Evolutionary conservation across 371 early-diverging fungal species (phyloP), one percentile per base, ranked within the genome.

Genomic region (Cokeromyces recurvatus): DNA sequence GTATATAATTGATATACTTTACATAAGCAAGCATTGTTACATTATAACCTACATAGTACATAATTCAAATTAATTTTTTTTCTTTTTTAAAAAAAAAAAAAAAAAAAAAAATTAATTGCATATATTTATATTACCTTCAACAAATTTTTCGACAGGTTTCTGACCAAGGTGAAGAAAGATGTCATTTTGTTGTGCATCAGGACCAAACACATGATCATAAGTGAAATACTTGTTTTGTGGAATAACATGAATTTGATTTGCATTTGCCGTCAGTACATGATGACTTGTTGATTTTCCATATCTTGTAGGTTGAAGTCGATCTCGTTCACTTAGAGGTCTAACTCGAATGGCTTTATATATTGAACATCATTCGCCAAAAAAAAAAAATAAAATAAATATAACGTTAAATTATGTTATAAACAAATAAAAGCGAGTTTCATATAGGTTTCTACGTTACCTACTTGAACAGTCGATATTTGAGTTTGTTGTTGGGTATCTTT

Each of bases 1-100:
- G n/a, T n/a, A n/a, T n/a, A n/a, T n/a, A n/a, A n/a, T n/a, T n/a
- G n/a, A n/a, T n/a, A n/a, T n/a, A n/a, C 40, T 86, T 83, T 62
- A 75, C 99, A 79, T 99, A 99, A 21, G 99, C 99, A 53, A 99
- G 82, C 44, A 92, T 88, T n/a, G 91, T 97, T 34, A 86, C 94
- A 78, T 92, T 97, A 78, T 85, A 99, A 16, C 92, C 91, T 82
- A 51, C 1, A 39, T 15, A 25, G 36, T 4, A 15, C 36, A 19
- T 3, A 19, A 29, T 5, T 29, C 3, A 2, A 3, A 10, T 23
- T 24, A 4, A 39, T 24, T 39, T 24, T 32, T 34, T 34, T 19
- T 34, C 25, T 44, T 14, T 32, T 24, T 44, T 15, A 23, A 10
- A 24, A 15, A n/a, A n/a, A n/a, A n/a, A n/a, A n/a, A n/a, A n/a